These are phyloP conservation scores for Yarrowia deformans DNA, from an alignment of 805 yeast genomes.

Conservation along the genomic window DNA sequence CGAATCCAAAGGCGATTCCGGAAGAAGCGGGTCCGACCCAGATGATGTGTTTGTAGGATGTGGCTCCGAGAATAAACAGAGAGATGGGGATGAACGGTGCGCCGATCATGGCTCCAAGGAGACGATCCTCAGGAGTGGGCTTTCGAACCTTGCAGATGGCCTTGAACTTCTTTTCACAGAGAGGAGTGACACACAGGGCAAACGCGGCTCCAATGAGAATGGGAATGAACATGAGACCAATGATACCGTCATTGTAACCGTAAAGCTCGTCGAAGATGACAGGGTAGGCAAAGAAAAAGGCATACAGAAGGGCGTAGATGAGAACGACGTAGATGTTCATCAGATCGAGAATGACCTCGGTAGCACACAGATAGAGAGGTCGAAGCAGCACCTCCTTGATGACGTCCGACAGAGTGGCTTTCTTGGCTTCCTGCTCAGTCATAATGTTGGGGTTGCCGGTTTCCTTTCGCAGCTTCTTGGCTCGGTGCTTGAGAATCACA, in stretches of 20 bases:
- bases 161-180: constrained; percentile 69
- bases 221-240: constrained; percentile 90
- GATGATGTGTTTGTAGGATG: constrained; percentile 56
- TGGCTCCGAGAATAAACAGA: constrained; percentile 68
- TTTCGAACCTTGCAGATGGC: constrained; percentile 55
- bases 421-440: constrained; percentile 96
- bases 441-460: constrained; percentile 85
- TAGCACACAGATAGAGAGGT: constrained; percentile 74
- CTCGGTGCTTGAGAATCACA: constrained; percentile 75
- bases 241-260: constrained; percentile 75
- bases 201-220: constrained; percentile 83
- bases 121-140: constrained; percentile 64
- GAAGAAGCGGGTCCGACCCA: constrained; percentile 66
- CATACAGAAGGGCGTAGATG: constrained; percentile 88
- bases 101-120: constrained; percentile 60
- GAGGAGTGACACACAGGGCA: constrained; percentile 77
- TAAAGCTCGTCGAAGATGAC: constrained; percentile 78
- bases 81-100: constrained; percentile 58
- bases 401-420: constrained; percentile 70
- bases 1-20: constrained; percentile 61
- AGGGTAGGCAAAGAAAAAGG: constrained; percentile 95
- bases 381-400: constrained; percentile 71
- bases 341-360: constrained; percentile 86
- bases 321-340: constrained; percentile 87
- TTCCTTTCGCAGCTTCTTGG: constrained; percentile 71